Percentiles rank a stretch among this genome's conserved stretches.
These are phyloP conservation scores for Suillus placidus DNA, from an alignment of 768 basidiomycete species.

Conservation along the genomic window DNA sequence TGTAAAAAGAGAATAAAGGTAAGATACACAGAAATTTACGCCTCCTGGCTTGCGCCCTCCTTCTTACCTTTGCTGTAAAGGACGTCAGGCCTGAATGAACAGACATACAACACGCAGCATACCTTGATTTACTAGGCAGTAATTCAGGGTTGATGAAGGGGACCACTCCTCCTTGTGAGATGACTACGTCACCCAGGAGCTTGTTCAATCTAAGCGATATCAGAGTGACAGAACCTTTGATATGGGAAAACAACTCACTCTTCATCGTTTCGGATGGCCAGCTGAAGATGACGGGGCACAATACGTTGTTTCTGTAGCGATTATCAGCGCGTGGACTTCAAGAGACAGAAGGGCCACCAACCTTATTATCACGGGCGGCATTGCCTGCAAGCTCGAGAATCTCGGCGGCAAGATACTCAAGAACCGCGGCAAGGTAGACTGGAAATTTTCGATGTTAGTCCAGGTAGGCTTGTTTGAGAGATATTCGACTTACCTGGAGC, in stretches of 20 bases:
- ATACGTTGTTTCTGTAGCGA: conserved; percentile 80
- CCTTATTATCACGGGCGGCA: conserved; percentile 52
- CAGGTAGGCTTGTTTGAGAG: background rate
- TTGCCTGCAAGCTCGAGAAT: conserved; percentile 92
- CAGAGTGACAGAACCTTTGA: background rate
- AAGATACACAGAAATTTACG: conserved; percentile 20
- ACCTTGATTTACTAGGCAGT: conserved; percentile 36
- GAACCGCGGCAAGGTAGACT: conserved; percentile 90
- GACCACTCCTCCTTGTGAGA: conserved; percentile 89
- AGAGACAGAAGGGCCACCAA: conserved; percentile 2
- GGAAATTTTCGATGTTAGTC: conserved; percentile 8
- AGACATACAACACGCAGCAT: background rate
- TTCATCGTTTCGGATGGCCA: conserved; percentile 91
- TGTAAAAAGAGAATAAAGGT: conserved; percentile 21
- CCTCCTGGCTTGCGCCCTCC: conserved; percentile 35
- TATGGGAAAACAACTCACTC: conserved; percentile 48
- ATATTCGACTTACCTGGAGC: conserved; percentile 61
- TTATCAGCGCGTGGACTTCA: background rate
- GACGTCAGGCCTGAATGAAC: conserved; percentile 10
- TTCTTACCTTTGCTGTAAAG: conserved; percentile 37
- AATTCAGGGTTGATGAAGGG: conserved; percentile 61
- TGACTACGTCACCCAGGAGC: conserved; percentile 83
- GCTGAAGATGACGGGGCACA: conserved; percentile 88
- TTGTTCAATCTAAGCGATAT: conserved; percentile 58
- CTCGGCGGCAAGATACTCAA: conserved; percentile 92